These are phyloP conservation scores for Chrysoporthe puriensis DNA, from an alignment of 2,329 filamentous ascomycete species.

Conservation along the genomic window DNA sequence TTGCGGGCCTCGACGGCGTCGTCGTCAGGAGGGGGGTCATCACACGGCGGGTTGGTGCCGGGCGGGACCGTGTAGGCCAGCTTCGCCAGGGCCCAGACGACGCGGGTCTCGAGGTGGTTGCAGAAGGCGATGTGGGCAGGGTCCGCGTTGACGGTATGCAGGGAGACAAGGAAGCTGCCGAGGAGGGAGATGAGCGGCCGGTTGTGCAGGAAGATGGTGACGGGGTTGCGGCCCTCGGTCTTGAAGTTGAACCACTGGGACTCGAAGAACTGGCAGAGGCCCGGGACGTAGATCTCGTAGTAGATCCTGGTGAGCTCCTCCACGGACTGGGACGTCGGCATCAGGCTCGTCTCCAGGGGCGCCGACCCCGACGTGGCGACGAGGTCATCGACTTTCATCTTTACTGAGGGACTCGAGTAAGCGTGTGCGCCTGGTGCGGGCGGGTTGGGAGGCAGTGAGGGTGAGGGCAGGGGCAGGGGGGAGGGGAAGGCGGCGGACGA, in stretches of 20 bases:
- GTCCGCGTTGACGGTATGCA: slow-evolving; percentile 54
- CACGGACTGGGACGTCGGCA: slow-evolving; percentile 54
- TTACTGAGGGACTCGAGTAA: slow-evolving; percentile 55
- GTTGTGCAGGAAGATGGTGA: slow-evolving; percentile 54
- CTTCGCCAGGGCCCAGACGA: slow-evolving; percentile 64
- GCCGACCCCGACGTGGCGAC: slow-evolving; percentile 64
- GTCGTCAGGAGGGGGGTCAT: slow-evolving; percentile 54
- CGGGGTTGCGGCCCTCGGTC: slow-evolving; percentile 45
- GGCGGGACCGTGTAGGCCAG: slow-evolving; percentile 49
- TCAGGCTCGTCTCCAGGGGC: slow-evolving; percentile 55
- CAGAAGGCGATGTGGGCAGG: slow-evolving; percentile 57
- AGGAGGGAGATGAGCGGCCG: slow-evolving; percentile 67
- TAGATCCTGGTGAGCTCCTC: slow-evolving; percentile 74
- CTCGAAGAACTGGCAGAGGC: slow-evolving; percentile 77
- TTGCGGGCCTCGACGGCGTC: slow-evolving; percentile 67
- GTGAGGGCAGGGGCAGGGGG: slow-evolving; percentile 34
- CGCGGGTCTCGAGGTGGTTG: slow-evolving; percentile 57
- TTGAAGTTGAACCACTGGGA: slow-evolving; percentile 76
- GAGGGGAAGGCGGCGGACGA: slow-evolving; percentile 38
- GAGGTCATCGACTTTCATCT: slow-evolving; percentile 75
- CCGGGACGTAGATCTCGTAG: slow-evolving; percentile 72
- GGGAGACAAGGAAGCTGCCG: slow-evolving; percentile 63
- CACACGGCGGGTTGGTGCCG: slow-evolving; percentile 40
- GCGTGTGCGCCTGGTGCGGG: slow-evolving; percentile 33
- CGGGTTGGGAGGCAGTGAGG: slow-evolving; percentile 37